A percentile compares a stretch with the other conserved stretches of the same genome.
phyloP scores from a whole-genome alignment of 306 rosid genomes.

The Begonia loranthoides region DNA sequence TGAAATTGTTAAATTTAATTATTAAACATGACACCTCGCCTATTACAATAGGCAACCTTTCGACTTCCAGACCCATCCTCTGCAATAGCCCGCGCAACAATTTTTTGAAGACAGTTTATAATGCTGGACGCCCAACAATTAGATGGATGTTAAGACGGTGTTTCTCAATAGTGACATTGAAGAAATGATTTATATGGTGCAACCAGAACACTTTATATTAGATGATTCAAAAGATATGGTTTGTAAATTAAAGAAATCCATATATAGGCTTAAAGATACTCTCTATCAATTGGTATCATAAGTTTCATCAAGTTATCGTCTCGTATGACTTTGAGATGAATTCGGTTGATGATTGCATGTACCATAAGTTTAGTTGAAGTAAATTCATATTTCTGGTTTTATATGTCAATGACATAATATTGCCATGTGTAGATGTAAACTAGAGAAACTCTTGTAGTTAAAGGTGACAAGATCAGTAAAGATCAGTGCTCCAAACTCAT shows the following conservation, averaged over 20 bases:
- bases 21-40: too few relatives aligned
- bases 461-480: background rate
- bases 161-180: background rate
- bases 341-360: background rate
- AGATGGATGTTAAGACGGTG: background rate
- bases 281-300: background rate
- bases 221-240: background rate
- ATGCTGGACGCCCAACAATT: too few relatives aligned
- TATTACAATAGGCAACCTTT: too few relatives aligned
- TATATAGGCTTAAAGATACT: background rate
- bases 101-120: too few relatives aligned
- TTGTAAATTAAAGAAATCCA: background rate
- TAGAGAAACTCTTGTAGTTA: background rate
- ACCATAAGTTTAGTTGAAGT: background rate
- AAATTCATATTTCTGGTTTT: background rate
- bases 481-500: too few relatives aligned
- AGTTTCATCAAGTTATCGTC: conserved; percentile 1
- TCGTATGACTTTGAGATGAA: background rate
- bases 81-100: too few relatives aligned
- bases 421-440: background rate
- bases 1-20: too few relatives aligned
- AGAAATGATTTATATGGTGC: too few relatives aligned
- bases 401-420: background rate
- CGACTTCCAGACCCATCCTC: too few relatives aligned
- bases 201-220: too few relatives aligned